Evolutionary conservation across 495 filamentous ascomycete species (phyloP).

Genomic region (Aspergillus avenaceus): DNA sequence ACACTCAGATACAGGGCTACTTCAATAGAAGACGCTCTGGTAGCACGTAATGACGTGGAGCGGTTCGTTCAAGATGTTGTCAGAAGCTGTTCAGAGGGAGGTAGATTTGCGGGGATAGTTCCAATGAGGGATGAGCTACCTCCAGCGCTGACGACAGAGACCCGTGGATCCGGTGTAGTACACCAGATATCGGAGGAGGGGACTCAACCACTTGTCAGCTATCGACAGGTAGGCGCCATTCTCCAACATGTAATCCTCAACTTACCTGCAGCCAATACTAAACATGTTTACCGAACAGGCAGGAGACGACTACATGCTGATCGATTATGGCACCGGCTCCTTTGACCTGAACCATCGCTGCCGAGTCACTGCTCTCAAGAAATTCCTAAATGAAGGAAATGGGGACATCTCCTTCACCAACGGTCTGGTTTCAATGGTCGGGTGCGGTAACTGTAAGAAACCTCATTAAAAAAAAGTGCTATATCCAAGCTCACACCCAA

Average conservation of each 20-base stretch:
- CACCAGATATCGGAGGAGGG: constrained; percentile 33
- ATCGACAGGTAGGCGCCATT: constrained; percentile 39
- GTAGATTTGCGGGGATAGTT: constrained; percentile 8
- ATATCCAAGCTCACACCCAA: not conserved
- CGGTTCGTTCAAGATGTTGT: constrained; percentile 31
- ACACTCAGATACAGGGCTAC: constrained; percentile 42
- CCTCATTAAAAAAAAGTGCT: not conserved
- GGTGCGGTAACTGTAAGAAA: constrained; percentile 40
- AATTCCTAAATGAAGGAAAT: constrained; percentile 27
- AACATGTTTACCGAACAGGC: constrained; percentile 23
- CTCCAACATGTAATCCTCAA: too few species aligned
- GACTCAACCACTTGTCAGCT: constrained; percentile 39
- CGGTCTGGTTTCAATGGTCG: constrained; percentile 42
- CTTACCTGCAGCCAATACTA: not conserved
- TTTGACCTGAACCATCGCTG: constrained; percentile 51
- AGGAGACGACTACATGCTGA: constrained; percentile 50
- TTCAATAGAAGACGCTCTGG: constrained; percentile 43
- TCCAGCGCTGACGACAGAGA: constrained; percentile 4
- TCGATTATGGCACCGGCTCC: constrained; percentile 48
- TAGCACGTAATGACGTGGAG: constrained; percentile 26
- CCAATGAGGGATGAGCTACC: constrained; percentile 9
- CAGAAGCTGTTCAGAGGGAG: constrained; percentile 9
- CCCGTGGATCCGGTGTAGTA: constrained; percentile 31
- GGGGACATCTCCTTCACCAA: constrained; percentile 30
- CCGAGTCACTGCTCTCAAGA: constrained; percentile 44